A percentile compares a stretch with the other conserved stretches of the same genome.
Conservation (phyloP, 2,329 filamentous ascomycete species). For the Xylariaceae sp. region DNA sequence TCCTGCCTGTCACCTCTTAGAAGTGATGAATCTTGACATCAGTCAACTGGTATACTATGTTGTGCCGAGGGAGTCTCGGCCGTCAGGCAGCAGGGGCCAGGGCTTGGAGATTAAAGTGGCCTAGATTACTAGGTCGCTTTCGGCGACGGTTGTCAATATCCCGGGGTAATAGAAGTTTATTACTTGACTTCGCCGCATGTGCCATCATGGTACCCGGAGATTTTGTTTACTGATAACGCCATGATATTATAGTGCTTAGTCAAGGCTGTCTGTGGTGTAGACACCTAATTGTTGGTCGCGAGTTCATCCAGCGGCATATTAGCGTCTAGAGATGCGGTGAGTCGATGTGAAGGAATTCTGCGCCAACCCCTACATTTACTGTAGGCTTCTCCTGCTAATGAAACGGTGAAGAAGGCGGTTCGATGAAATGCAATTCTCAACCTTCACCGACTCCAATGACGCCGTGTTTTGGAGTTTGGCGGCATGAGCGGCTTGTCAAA, state of each 20-base stretch:
- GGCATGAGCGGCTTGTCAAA: too few relatives aligned
- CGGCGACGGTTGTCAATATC: neutral
- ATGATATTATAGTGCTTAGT: conserved; percentile 14
- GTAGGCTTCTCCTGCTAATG: neutral
- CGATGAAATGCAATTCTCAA: neutral
- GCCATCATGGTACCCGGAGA: too few relatives aligned
- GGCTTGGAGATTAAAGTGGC: neutral
- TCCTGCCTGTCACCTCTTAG: neutral
- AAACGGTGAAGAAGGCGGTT: neutral
- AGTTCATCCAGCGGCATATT: neutral
- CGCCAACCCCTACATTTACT: neutral
- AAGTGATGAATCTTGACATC: neutral
- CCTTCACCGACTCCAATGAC: conserved; percentile 17
- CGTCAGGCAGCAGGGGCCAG: neutral
- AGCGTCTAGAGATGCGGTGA: conserved; percentile 1
- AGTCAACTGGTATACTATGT: neutral
- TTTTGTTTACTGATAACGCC: neutral
- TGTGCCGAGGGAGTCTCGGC: neutral
- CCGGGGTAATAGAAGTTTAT: conserved; percentile 6
- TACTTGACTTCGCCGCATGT: too few relatives aligned
- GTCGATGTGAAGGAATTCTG: neutral
- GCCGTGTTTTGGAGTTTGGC: too few relatives aligned
- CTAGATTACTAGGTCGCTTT: neutral
- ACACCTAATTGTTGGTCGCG: neutral
- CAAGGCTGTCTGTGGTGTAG: neutral